These are phyloP conservation scores for Tremellales sp. DNA, from an alignment of 1,284 basidiomycete genomes.

Conservation along the genomic window DNA sequence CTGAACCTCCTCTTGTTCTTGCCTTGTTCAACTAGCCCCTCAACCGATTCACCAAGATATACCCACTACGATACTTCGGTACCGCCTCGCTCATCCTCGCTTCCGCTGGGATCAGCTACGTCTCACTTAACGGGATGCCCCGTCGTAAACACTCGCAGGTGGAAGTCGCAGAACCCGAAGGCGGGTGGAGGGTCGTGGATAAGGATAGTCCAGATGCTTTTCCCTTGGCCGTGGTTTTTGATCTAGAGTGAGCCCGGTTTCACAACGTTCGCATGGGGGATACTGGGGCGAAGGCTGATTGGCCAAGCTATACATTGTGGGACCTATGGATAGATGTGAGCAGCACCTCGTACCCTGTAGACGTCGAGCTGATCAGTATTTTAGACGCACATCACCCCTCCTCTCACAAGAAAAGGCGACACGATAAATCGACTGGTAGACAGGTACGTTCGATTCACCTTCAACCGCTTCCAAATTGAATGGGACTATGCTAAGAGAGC, in stretches of 20 bases:
- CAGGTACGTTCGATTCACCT: conserved; percentile 47
- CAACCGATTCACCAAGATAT: neutral
- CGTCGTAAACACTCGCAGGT: neutral
- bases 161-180: conserved; percentile 8
- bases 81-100: neutral
- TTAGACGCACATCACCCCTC: conserved; percentile 53
- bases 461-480: neutral
- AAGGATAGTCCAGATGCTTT: conserved; percentile 45
- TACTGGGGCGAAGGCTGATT: neutral
- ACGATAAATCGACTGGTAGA: conserved; percentile 62
- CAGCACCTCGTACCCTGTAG: neutral
- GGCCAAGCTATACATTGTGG: conserved; percentile 84
- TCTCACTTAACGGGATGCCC: neutral
- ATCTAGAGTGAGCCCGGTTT: conserved; percentile 69
- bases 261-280: too few species aligned
- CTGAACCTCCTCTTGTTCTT: too few species aligned
- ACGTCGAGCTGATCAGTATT: neutral
- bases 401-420: conserved; percentile 59
- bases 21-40: too few species aligned
- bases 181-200: conserved; percentile 15
- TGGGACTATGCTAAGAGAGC: neutral
- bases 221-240: conserved; percentile 73
- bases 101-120: neutral
- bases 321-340: conserved; percentile 71
- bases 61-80: neutral